Percentiles rank a stretch among this genome's conserved stretches.
Conservation (phyloP, 148 eudicot species). For the Amaranthus hypochondriacus region DNA sequence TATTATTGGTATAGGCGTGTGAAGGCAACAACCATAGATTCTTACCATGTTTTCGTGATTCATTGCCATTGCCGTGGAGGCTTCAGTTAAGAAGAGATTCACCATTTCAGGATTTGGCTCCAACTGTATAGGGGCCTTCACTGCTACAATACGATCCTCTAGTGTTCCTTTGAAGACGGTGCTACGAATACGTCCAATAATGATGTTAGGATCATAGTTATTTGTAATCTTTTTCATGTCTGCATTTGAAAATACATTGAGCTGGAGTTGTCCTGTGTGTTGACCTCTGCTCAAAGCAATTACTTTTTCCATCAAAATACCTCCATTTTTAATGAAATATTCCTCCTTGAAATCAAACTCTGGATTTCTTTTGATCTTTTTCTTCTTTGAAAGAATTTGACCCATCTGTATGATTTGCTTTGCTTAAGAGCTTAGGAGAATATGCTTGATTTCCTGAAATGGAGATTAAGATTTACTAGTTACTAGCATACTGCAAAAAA, state of each 20-base stretch:
- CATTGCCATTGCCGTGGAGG: conserved; percentile 7
- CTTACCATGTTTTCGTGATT: conserved; percentile 10
- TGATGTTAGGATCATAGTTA: conserved; percentile 8
- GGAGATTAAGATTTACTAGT: no score
- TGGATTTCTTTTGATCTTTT: not conserved
- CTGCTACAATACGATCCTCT: conserved; percentile 18
- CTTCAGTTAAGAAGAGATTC: conserved; percentile 19
- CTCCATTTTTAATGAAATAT: conserved; percentile 10
- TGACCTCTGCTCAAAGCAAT: conserved; percentile 2
- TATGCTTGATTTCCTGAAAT: no score
- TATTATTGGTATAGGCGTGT: conserved; percentile 16
- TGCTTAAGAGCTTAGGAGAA: not conserved
- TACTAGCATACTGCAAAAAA: no score
- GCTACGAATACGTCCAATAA: conserved; percentile 12
- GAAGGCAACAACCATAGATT: conserved; percentile 16
- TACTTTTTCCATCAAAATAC: not conserved
- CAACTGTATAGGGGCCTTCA: conserved; percentile 2
- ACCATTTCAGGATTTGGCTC: not conserved
- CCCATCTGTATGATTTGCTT: not conserved
- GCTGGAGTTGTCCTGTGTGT: not conserved
- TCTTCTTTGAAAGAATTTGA: not conserved
- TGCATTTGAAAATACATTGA: not conserved
- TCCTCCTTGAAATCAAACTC: conserved; percentile 4
- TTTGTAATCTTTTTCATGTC: conserved; percentile 14
- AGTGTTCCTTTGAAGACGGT: conserved; percentile 23